Evolutionary conservation across 73 alveolate species (phyloP).

Genomic region (Paramecium sexaurelia): DNA sequence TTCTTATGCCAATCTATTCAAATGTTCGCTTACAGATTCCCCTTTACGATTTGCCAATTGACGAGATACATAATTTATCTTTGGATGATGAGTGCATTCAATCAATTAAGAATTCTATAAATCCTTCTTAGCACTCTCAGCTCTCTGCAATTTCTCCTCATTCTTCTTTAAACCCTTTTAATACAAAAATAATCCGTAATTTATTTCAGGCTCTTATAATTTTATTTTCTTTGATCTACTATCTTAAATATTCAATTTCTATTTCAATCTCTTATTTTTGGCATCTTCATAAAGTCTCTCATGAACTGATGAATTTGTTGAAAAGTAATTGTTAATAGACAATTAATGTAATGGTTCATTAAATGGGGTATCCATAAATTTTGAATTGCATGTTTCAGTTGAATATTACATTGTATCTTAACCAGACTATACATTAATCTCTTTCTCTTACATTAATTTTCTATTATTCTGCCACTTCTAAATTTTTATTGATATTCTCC

Average conservation of each 20-base stretch:
- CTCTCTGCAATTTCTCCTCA: background rate
- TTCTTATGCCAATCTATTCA: background rate
- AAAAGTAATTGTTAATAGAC: background rate
- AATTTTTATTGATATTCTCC: slow-evolving; percentile 36
- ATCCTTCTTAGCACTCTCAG: slow-evolving; percentile 30
- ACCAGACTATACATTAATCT: background rate
- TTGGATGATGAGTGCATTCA: slow-evolving; percentile 21
- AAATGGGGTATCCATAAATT: background rate
- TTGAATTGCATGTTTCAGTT: slow-evolving; percentile 26
- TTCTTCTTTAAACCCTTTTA: slow-evolving; percentile 42
- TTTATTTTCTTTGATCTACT: slow-evolving; percentile 8
- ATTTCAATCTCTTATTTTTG: slow-evolving; percentile 19
- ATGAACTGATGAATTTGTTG: slow-evolving; percentile 31
- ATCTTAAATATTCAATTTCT: background rate
- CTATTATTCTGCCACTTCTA: slow-evolving; percentile 6
- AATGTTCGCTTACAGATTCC: slow-evolving; percentile 6
- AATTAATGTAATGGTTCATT: slow-evolving; percentile 2
- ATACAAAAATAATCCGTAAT: slow-evolving; percentile 8
- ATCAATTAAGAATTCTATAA: background rate
- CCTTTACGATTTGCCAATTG: background rate
- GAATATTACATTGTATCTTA: slow-evolving; percentile 16
- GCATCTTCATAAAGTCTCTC: slow-evolving; percentile 42
- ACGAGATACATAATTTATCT: background rate
- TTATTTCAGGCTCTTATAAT: background rate
- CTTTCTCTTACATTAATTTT: background rate